A percentile compares a stretch with the other conserved stretches of the same genome.
Conservation (phyloP, 305 asterid species). For the Fraxinus latifolia region DNA sequence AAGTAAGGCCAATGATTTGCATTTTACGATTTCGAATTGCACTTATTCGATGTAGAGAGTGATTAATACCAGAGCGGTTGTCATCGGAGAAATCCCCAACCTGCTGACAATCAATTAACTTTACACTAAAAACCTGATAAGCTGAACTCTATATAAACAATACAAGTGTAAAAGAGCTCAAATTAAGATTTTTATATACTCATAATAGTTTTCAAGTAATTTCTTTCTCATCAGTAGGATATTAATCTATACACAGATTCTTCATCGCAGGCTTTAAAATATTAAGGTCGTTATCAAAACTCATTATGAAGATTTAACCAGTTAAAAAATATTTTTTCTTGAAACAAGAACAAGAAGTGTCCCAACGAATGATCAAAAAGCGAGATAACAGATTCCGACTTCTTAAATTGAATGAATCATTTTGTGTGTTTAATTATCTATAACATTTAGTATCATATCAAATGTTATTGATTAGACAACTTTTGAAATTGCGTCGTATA, state of each 20-base stretch:
- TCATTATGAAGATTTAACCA: conserved; percentile 5
- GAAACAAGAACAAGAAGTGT: not conserved
- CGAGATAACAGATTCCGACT: not conserved
- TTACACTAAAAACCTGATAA: conserved; percentile 16
- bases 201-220: not conserved
- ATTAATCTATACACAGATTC: not conserved
- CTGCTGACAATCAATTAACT: conserved; percentile 41
- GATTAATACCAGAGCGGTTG: conserved; percentile 89
- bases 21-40: conserved; percentile 89
- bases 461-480: conserved; percentile 34
- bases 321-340: conserved; percentile 2
- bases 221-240: not conserved
- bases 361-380: not conserved
- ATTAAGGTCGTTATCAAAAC: not conserved
- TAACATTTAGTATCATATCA: not conserved
- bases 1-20: conserved; percentile 96
- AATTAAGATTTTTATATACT: not conserved
- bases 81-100: conserved; percentile 97
- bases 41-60: conserved; percentile 91
- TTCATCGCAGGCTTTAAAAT: not conserved
- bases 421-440: not conserved
- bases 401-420: not conserved
- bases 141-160: conserved; percentile 12
- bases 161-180: not conserved
- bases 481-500: conserved; percentile 75